These are phyloP conservation scores for Cladosporium halotolerans DNA, from an alignment of 2,329 filamentous ascomycete species.

Conservation along the genomic window DNA sequence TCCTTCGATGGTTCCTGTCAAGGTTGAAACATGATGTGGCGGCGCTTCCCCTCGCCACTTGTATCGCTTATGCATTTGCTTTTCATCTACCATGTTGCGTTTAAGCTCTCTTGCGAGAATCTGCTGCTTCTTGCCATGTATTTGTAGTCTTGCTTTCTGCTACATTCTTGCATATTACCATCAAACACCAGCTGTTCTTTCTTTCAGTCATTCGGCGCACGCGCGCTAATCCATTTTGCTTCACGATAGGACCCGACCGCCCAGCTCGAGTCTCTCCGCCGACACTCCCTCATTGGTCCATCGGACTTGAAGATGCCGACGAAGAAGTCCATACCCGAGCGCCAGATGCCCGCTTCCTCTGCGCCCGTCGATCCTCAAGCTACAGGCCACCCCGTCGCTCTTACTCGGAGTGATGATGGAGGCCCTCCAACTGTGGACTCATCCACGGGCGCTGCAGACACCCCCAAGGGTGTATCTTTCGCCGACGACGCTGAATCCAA, in stretches of 20 bases:
- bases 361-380: constrained; percentile 9
- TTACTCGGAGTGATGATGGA: constrained; percentile 1
- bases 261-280: constrained; percentile 43
- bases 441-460: not conserved
- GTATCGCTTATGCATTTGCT: too few species aligned
- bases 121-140: too few species aligned
- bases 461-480: too few species aligned
- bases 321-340: constrained; percentile 20
- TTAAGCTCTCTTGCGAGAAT: too few species aligned
- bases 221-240: not conserved
- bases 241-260: constrained; percentile 38
- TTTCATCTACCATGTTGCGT: too few species aligned
- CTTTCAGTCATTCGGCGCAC: not conserved
- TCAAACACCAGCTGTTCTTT: too few species aligned
- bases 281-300: constrained; percentile 35
- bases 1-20: too few species aligned
- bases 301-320: constrained; percentile 25
- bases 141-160: too few species aligned
- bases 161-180: too few species aligned
- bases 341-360: constrained; percentile 28
- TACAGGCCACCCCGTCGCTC: constrained; percentile 6
- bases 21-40: too few species aligned
- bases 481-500: too few species aligned
- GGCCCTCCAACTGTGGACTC: not conserved
- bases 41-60: too few species aligned